Conservation (phyloP, 768 basidiomycete genomes). For the Piloderma croceum region DNA sequence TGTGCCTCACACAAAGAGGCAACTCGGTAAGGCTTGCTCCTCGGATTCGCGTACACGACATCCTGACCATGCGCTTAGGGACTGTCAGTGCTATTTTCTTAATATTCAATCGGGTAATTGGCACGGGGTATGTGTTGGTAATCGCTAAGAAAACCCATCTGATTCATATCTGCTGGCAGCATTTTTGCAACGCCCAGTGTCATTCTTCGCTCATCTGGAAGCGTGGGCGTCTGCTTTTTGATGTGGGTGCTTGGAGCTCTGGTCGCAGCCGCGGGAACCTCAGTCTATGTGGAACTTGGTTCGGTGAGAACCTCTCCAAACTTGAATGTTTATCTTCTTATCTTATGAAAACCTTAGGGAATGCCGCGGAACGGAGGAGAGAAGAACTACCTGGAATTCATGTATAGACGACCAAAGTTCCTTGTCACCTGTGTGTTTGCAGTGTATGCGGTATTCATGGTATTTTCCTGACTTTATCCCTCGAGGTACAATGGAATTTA, state of each 20-base stretch:
- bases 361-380: conserved; percentile 69
- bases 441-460: conserved; percentile 52
- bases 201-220: conserved; percentile 61
- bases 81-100: conserved; percentile 51
- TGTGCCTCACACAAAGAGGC: conserved; percentile 42
- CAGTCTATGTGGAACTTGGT: conserved; percentile 71
- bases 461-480: conserved; percentile 15
- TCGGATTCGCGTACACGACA: background rate
- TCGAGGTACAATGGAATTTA: background rate
- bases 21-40: conserved; percentile 37
- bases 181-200: conserved; percentile 69
- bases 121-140: conserved; percentile 7
- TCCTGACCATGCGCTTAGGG: conserved; percentile 5
- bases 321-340: conserved; percentile 1
- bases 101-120: conserved; percentile 50
- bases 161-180: conserved; percentile 25
- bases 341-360: conserved; percentile 34
- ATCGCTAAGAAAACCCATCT: background rate
- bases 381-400: conserved; percentile 70
- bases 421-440: conserved; percentile 56
- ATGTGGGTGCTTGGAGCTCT: conserved; percentile 69
- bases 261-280: conserved; percentile 60
- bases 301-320: conserved; percentile 39
- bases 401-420: conserved; percentile 59
- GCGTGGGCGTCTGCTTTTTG: conserved; percentile 59